A percentile compares a stretch with the other conserved stretches of the same genome.
Evolutionary conservation across 129 eudicot species (phyloP).

Genomic region (Helichrysum umbraculigerum): DNA sequence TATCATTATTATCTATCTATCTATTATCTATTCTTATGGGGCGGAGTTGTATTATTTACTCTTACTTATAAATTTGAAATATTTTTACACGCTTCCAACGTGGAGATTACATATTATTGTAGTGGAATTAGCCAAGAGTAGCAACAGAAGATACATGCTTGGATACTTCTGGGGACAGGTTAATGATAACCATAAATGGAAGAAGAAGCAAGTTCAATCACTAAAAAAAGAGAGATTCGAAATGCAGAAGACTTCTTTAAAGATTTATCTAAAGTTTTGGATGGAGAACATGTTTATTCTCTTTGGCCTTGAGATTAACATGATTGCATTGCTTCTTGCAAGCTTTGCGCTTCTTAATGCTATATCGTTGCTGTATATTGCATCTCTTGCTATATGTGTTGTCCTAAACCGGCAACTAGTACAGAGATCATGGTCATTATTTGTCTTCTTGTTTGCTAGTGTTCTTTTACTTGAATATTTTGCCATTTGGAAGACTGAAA

Average conservation of each 20-base stretch:
- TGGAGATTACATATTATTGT: constrained; percentile 1
- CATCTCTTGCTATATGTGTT: constrained; percentile 83
- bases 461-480: constrained; percentile 79
- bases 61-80: background rate
- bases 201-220: constrained; percentile 61
- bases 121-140: constrained; percentile 39
- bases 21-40: background rate
- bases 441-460: constrained; percentile 79
- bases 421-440: constrained; percentile 75
- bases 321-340: constrained; percentile 80
- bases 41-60: constrained; percentile 10
- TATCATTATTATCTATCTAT: too few relatives aligned
- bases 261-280: constrained; percentile 90
- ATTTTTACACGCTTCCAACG: background rate
- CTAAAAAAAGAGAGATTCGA: constrained; percentile 83
- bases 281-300: constrained; percentile 91
- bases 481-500: constrained; percentile 67
- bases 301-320: constrained; percentile 98
- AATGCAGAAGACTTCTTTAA: constrained; percentile 77
- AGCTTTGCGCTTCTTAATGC: constrained; percentile 88
- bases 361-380: constrained; percentile 74
- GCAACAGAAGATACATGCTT: constrained; percentile 47
- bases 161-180: constrained; percentile 71
- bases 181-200: constrained; percentile 84
- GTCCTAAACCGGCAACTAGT: constrained; percentile 65